Percentiles rank a stretch among this genome's conserved stretches.
Evolutionary conservation across 2,329 filamentous ascomycete genomes (phyloP).

Genomic region (Neonectria coccinea): DNA sequence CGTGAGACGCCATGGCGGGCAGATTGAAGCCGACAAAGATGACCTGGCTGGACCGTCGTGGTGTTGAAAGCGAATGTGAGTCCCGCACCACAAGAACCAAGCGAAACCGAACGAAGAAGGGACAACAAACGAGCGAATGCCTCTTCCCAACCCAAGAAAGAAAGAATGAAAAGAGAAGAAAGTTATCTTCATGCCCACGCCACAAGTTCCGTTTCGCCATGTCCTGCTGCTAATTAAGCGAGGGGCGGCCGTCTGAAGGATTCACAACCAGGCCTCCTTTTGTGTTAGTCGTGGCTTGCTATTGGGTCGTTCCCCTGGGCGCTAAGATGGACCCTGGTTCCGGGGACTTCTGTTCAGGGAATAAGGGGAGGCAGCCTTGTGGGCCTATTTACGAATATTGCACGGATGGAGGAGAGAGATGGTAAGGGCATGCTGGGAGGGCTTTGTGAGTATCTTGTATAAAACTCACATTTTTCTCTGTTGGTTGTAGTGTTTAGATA

Average conservation of each 20-base stretch:
- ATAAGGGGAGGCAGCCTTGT: slow-evolving; percentile 6
- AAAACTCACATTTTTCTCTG: not conserved
- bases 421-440: not conserved
- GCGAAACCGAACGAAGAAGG: not conserved
- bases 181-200: slow-evolving; percentile 12
- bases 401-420: not conserved
- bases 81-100: not conserved
- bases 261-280: slow-evolving; percentile 11
- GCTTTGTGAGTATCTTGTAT: not conserved
- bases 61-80: slow-evolving; percentile 1
- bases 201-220: not conserved
- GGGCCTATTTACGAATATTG: not conserved
- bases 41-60: not conserved
- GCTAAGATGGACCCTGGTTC: not conserved
- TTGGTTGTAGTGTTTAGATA: not conserved
- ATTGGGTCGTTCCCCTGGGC: slow-evolving; percentile 9
- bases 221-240: slow-evolving; percentile 9
- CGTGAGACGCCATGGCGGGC: slow-evolving; percentile 28
- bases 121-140: slow-evolving; percentile 1
- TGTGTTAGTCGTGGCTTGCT: not conserved
- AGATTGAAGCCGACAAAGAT: not conserved
- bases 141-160: not conserved
- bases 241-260: not conserved
- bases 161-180: slow-evolving; percentile 4
- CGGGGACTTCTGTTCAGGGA: slow-evolving; percentile 27